Base-by-base conservation (phyloP, 179 eudicot species). In the Vitellaria paradoxa region DNA sequence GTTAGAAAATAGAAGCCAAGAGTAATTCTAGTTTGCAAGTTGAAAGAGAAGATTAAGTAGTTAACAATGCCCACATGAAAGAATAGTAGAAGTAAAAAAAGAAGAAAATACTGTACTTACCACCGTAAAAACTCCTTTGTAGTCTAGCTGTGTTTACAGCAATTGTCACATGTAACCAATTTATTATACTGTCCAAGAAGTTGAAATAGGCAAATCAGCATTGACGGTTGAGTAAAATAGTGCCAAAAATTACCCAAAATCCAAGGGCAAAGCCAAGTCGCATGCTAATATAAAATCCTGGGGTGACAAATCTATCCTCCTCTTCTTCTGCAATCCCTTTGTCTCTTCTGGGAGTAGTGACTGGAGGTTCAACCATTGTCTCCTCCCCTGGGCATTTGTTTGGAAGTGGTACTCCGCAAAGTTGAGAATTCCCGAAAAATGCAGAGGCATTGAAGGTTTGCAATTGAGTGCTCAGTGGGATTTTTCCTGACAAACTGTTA, bases 401-500 rank as follows among this genome's bases (percentile, higher is more conserved):
- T 24, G 65, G 23, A 8, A 79, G 66, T 17, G 81, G 81, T 21
- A 14, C 30, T 8, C 81, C 81, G 42, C 81, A 79, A 17, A 70
- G 76, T 23, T 40, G 15, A 10, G 17, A 23, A 49, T 71, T 80
- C 9, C 68, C 79, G 3, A 5, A 6, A 6, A 62, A 80, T 2
- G 47, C 5, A 2, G 79, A 76, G 7, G 73, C 37, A 63, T 70
- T 20, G 23, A 80, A 70, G 59, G 72, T 42, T 17, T 76, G 79
- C 20, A 80, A 52, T 76, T 80, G 79, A 45, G 79, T 63, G 65
- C 78, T 69, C 0, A 76, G n/a, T 24, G 88, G 87, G 74, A 87
- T 68, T 68, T 30, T 84, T 9, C 86, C 87, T n/a, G 82, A 82
- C 60, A 87, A 83, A 20, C 85, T 83, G 79, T 84, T 84, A 30